A percentile compares a stretch with the other conserved stretches of the same genome.
Conservation (phyloP, 23 red algal genomes). For the Gracilaria gracilis region DNA sequence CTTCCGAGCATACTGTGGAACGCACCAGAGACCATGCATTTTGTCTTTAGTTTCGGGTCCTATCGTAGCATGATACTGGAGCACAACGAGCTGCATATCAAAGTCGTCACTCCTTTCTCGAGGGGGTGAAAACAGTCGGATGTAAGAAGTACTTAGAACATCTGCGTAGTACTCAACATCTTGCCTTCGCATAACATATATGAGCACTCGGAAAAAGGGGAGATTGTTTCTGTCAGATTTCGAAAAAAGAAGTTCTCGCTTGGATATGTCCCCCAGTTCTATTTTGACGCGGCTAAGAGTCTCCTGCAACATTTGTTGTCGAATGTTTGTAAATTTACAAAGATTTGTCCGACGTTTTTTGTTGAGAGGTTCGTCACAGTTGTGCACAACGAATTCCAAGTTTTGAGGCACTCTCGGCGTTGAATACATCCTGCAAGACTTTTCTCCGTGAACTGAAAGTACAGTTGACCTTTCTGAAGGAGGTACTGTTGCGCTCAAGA, state of each 20-base stretch:
- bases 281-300: background rate
- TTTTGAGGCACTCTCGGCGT: no score
- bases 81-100: background rate
- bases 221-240: background rate
- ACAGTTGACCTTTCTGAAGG: background rate
- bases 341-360: background rate
- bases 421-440: no score
- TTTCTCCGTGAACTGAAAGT: no score
- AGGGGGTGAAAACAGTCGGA: background rate
- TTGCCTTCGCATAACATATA: background rate
- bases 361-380: background rate
- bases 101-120: background rate
- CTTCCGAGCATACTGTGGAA: background rate
- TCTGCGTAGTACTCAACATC: background rate
- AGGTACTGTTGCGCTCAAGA: slow-evolving; percentile 12
- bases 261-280: background rate
- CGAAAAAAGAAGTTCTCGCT: background rate
- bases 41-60: background rate
- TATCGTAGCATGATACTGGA: background rate
- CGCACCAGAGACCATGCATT: background rate
- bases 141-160: background rate
- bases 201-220: background rate
- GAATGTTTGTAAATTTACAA: background rate
- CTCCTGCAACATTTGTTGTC: background rate
- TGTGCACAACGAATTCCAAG: background rate